Evolutionary conservation across 2,329 filamentous ascomycete species (phyloP).

Genomic region (Graphium sp.): DNA sequence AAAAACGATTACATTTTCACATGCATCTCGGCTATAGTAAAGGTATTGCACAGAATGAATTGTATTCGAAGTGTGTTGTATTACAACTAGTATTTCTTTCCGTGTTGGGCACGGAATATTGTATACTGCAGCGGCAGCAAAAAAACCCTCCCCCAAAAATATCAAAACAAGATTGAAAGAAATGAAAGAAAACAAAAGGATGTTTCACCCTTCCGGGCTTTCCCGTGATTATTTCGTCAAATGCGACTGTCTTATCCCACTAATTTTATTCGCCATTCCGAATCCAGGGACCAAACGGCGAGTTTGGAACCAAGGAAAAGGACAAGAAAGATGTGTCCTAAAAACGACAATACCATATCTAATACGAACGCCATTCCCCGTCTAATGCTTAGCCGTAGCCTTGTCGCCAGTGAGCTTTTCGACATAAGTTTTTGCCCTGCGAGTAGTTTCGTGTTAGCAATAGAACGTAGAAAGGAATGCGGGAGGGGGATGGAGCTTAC

Average conservation of each 20-base stretch:
- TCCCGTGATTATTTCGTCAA: background rate
- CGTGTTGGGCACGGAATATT: too few relatives aligned
- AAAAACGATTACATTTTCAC: too few relatives aligned
- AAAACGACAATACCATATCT: too few relatives aligned
- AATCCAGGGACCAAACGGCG: background rate
- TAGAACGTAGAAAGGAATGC: conserved; percentile 3
- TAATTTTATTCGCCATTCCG: background rate
- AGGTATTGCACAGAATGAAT: too few relatives aligned
- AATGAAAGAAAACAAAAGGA: background rate
- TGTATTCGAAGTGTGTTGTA: too few relatives aligned
- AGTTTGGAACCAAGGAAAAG: background rate
- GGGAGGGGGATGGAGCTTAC: conserved; percentile 37
- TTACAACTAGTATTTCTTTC: too few relatives aligned
- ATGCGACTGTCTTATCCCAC: background rate
- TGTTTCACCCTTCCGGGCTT: background rate
- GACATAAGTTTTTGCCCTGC: conserved; percentile 49
- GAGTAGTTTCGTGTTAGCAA: conserved; percentile 10
- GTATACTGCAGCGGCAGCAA: too few relatives aligned
- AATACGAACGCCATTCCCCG: too few relatives aligned
- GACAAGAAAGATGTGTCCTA: background rate
- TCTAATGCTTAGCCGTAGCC: conserved; percentile 55
- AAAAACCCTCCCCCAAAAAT: background rate
- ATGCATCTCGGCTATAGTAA: too few relatives aligned
- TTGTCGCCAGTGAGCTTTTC: conserved; percentile 48
- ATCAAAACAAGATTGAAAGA: background rate